Evolutionary conservation across 805 yeast genomes (phyloP).

Genomic region (Candida silvicultrix): DNA sequence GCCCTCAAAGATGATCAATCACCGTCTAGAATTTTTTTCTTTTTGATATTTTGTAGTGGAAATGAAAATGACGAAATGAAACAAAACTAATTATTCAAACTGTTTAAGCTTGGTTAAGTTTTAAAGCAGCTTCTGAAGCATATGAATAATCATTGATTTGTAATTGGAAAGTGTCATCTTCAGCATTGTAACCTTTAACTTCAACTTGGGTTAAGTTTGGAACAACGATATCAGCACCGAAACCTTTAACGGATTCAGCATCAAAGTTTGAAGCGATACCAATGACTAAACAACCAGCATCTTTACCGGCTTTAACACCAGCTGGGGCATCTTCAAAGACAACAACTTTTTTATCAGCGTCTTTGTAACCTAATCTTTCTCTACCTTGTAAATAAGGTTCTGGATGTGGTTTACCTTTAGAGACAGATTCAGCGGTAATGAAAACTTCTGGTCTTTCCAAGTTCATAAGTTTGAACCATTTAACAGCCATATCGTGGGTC

Average conservation of each 20-base stretch:
- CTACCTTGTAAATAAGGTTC: conserved; percentile 67
- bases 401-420: conserved; percentile 81
- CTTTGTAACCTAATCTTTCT: conserved; percentile 30
- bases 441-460: conserved; percentile 61
- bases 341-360: conserved; percentile 37
- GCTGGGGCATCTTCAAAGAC: conserved; percentile 91
- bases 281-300: conserved; percentile 75
- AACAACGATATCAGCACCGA: conserved; percentile 79
- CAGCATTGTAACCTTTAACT: conserved; percentile 47
- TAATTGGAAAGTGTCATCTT: conserved; percentile 30
- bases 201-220: conserved; percentile 59
- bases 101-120: neutral
- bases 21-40: neutral
- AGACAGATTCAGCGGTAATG: conserved; percentile 76
- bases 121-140: conserved; percentile 4
- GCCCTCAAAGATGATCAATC: neutral
- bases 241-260: conserved; percentile 55
- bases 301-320: conserved; percentile 78
- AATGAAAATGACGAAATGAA: neutral
- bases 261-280: conserved; percentile 80
- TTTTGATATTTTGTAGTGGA: neutral
- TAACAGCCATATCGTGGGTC: conserved; percentile 67
- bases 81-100: neutral
- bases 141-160: conserved; percentile 29
- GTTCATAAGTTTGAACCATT: conserved; percentile 67